phyloP scores from a whole-genome alignment of 176 grass and related monocot species.

The Calamus simplicifolius region DNA sequence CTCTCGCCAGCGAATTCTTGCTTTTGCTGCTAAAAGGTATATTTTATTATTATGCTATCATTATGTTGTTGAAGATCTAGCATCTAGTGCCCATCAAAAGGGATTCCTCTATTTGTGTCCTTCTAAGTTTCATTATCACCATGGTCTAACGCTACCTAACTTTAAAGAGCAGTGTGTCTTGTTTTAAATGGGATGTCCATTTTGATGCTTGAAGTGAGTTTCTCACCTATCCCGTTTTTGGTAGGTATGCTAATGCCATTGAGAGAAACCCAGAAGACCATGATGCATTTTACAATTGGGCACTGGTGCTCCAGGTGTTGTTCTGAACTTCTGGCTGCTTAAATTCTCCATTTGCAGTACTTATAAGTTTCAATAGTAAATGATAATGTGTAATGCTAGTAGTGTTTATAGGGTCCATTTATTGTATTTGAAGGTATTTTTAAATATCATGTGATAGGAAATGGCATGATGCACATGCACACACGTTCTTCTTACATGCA shows the following conservation, averaged over 20 bases:
- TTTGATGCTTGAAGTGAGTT: conserved; percentile 11
- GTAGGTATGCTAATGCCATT: conserved; percentile 86
- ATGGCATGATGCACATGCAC: too few relatives aligned
- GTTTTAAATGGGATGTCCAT: background rate
- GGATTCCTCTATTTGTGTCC: too few relatives aligned
- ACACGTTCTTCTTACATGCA: too few relatives aligned
- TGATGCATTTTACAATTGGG: conserved; percentile 99
- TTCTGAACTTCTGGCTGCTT: conserved; percentile 11
- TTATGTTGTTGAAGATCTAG: background rate
- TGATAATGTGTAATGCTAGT: too few relatives aligned
- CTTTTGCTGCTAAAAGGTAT: conserved; percentile 98
- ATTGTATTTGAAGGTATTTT: too few relatives aligned
- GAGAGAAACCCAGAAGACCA: conserved; percentile 94
- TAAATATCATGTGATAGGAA: too few relatives aligned
- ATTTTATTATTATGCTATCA: conserved; percentile 6
- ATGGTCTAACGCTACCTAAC: too few relatives aligned
- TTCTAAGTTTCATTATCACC: too few relatives aligned
- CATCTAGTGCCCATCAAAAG: too few relatives aligned
- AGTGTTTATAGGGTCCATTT: too few relatives aligned
- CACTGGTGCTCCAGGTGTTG: conserved; percentile 89
- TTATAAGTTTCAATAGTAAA: too few relatives aligned
- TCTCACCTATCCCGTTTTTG: background rate
- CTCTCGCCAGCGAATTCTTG: conserved; percentile 93
- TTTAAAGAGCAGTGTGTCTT: too few relatives aligned
- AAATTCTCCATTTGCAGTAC: background rate